Conservation (phyloP, 306 rosid species). For the Cucurbita moschata region DNA sequence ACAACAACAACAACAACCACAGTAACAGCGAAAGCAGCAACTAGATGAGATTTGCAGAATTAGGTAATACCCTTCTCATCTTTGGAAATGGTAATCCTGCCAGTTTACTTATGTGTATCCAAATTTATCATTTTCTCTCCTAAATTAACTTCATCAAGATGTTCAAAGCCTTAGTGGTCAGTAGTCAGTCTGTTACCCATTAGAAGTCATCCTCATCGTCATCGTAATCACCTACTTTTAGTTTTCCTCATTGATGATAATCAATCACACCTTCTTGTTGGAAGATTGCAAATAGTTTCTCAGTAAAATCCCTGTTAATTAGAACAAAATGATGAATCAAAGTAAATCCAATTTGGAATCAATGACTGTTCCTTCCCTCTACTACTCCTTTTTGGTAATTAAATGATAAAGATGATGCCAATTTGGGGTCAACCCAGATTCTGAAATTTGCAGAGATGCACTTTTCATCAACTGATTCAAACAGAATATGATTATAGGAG, state of each 20-base stretch:
- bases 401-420: neutral
- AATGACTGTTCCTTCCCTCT: neutral
- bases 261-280: neutral
- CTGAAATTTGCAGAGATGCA: conserved; percentile 6
- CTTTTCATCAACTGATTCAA: neutral
- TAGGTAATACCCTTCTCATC: conserved; percentile 1
- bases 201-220: too few species aligned
- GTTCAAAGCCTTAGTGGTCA: neutral
- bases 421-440: conserved; percentile 3
- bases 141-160: conserved; percentile 9
- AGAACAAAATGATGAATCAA: neutral
- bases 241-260: neutral
- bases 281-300: neutral
- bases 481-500: neutral
- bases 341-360: neutral
- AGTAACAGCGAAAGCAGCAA: conserved; percentile 58
- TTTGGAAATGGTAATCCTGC: conserved; percentile 19
- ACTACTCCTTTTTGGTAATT: neutral
- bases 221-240: neutral
- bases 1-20: conserved; percentile 14
- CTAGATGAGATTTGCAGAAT: conserved; percentile 10
- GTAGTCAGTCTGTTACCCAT: too few species aligned
- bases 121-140: neutral
- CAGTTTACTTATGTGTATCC: conserved; percentile 11
- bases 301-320: neutral